Base-by-base conservation (phyloP, 306 rosid species). In the Rosa persica region DNA sequence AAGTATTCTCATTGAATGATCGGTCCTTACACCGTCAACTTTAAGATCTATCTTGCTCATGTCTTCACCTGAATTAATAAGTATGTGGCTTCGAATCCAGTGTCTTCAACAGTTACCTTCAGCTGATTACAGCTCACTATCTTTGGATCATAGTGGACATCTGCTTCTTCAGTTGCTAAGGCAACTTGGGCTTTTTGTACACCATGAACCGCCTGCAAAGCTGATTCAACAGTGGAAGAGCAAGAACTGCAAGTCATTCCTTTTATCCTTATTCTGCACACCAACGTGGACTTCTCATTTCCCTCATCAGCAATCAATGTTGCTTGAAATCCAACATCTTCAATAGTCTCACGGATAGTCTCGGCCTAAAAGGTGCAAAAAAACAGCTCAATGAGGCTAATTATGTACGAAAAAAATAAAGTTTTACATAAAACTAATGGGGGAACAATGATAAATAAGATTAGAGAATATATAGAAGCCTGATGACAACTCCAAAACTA, bases 171-270 rank as follows among this genome's bases (percentile, higher is more conserved):
- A 1, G 92, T 91, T 7, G 96, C 96, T 36, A 91, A 77, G 65
- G 93, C 96, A 25, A 89, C 96, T 57, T 61, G 89, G 0, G 87
- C 92, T 46, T 82, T 67, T 19, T 83, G 67, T 0, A 91, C 89
- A 30, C 93, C 96, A 0, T 70, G 69, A 58, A 86, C 44, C 30
- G 79, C 76, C 76, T 77, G 86, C 16, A 91, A 77, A 46, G 83
- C 83, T 34, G 87, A 83, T 77, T 89, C 96, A 12, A 87, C 80
- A 0, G 90, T 82, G 48, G 92, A 85, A 40, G 92, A 86, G 78
- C 93, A 89, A 3, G 92, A 83, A 0, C 92, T 89, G 82, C 93
- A 89, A 5, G 92, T 89, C 96, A 91, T 89, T 73, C 93, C 97
- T 23, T 78, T 76, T 20, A 91, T 81, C 19, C 76, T 82, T 23